Base-by-base conservation (phyloP, 495 filamentous ascomycete genomes). In the Rostrohypoxylon terebratum region DNA sequence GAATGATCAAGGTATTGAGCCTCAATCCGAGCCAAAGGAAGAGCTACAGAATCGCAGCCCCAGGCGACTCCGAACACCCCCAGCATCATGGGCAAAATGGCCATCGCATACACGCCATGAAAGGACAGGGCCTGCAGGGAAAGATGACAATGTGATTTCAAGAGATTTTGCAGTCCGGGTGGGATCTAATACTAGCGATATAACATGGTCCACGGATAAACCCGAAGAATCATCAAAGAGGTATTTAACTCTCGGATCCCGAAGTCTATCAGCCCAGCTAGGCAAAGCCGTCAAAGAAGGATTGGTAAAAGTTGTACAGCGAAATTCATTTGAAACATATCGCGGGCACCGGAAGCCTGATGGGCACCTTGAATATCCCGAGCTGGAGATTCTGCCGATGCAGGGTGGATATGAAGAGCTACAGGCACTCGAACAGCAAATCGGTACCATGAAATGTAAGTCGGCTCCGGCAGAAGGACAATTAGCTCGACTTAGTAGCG, bases 81-180 rank as follows among this genome's bases (percentile, higher is more conserved):
- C 79, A 10, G 78, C 70, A 18, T 76, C 77, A 7, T 82, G 80
- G 80, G 74, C 80, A 10, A 77, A 72, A 44, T 82, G 78, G 69
- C 79, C 80, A n/a, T 82, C 78, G 10, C 70, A 79, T 54, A 80
- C 75, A 33, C 79, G 79, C 3, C 66, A 67, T 4, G 73, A 81
- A 59, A 75, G 80, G 45, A 79, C 73, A n/a, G 77, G 65, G 16
- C 47, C 65, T 5, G 73, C 75, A 34, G 64, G 70, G 10, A 58
- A 70, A 25, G 59, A 62, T 23, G 77, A 80, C 23, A 65, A 67
- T 40, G 78, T 77, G 10, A 61, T 48, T 10, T 36, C 68, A 8
- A 69, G 59, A 23, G 74, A 78, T 60, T 75, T 76, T 38, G 69
- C 63, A 21, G 38, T 63, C 9, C 25, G 6, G 11, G 25, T 42